Evolutionary conservation across 805 yeast genomes (phyloP).

Genomic region (Candida methanosorbosa): DNA sequence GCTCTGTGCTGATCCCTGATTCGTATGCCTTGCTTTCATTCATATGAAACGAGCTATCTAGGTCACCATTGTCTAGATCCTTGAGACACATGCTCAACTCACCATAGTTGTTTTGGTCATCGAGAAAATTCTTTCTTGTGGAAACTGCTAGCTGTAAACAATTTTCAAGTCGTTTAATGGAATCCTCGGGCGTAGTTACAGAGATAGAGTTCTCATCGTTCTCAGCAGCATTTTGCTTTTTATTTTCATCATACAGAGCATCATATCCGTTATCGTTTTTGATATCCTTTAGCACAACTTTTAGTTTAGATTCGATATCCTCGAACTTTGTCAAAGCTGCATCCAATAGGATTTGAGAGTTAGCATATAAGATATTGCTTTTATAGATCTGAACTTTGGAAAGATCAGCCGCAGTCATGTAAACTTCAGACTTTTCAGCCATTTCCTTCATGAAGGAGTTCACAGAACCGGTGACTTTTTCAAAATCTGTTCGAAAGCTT

Average conservation of each 20-base stretch:
- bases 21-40: too few relatives aligned
- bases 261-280: too few relatives aligned
- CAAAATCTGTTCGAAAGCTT: neutral
- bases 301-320: conserved; percentile 1
- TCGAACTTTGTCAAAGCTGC: conserved; percentile 20
- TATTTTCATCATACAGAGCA: too few relatives aligned
- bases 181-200: neutral
- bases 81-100: too few relatives aligned
- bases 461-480: conserved; percentile 1
- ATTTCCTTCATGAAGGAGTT: neutral
- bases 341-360: conserved; percentile 19
- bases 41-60: too few relatives aligned
- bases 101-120: too few relatives aligned
- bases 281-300: neutral
- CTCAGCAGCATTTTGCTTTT: too few relatives aligned
- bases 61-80: too few relatives aligned
- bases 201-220: neutral
- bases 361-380: conserved; percentile 15
- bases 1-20: too few relatives aligned
- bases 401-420: conserved; percentile 10
- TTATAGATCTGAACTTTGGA: conserved; percentile 16
- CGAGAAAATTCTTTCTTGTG: conserved; percentile 8
- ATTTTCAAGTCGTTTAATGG: conserved; percentile 6
- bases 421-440: neutral
- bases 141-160: conserved; percentile 12